Conservation (phyloP, 768 basidiomycete genomes). For the Mycena albidolilacea region DNA sequence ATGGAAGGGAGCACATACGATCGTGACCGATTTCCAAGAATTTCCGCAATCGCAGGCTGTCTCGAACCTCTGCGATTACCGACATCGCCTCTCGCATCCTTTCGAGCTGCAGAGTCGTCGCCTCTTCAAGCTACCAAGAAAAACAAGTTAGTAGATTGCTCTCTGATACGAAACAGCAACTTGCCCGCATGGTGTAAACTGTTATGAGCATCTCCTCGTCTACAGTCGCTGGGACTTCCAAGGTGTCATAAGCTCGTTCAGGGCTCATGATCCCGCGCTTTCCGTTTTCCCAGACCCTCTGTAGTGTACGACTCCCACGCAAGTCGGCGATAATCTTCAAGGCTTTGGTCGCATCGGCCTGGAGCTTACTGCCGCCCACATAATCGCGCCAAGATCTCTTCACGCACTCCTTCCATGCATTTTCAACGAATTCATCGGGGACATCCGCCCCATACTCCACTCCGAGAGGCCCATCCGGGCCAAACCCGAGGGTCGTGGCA, state of each 20-base stretch:
- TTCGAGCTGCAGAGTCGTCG: slow-evolving; percentile 70
- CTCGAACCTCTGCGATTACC: slow-evolving; percentile 81
- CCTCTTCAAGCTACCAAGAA: slow-evolving; percentile 74
- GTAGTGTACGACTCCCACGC: slow-evolving; percentile 65
- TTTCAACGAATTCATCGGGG: slow-evolving; percentile 76
- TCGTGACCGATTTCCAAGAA: slow-evolving; percentile 79
- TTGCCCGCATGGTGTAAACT: slow-evolving; percentile 79
- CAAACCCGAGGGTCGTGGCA: slow-evolving; percentile 74
- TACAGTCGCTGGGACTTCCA: slow-evolving; percentile 79
- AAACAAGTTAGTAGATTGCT: slow-evolving; percentile 26
- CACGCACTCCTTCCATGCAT: slow-evolving; percentile 77
- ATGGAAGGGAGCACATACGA: slow-evolving; percentile 66
- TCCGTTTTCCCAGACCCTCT: slow-evolving; percentile 66
- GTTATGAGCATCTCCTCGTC: slow-evolving; percentile 86
- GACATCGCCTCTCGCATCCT: slow-evolving; percentile 81
- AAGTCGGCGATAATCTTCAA: slow-evolving; percentile 78
- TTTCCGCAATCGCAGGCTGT: slow-evolving; percentile 78
- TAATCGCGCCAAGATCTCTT: slow-evolving; percentile 70
- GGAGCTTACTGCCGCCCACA: slow-evolving; percentile 60
- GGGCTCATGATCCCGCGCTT: slow-evolving; percentile 75
- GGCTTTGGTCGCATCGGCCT: slow-evolving; percentile 75
- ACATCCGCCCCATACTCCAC: slow-evolving; percentile 83
- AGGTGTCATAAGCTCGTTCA: slow-evolving; percentile 77
- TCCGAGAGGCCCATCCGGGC: slow-evolving; percentile 66
- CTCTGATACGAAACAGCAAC: slow-evolving; percentile 38